A percentile compares a stretch with the other conserved stretches of the same genome.
Conservation (phyloP, 345 rosid species). For the Hibiscus syriacus region DNA sequence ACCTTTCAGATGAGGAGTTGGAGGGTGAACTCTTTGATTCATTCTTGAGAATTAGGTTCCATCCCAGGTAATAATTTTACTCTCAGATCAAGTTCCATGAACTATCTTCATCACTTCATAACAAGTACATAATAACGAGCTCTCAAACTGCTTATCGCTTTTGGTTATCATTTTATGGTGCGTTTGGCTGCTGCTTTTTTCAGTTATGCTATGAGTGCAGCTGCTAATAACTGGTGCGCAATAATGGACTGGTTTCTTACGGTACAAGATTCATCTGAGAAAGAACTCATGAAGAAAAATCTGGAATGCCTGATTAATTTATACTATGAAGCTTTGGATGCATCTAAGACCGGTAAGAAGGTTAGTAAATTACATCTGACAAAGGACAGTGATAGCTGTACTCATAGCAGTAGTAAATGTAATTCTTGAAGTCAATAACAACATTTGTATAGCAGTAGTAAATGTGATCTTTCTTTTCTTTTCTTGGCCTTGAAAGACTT, state of each 20-base stretch:
- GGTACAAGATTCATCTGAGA: slow-evolving; percentile 37
- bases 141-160: neutral
- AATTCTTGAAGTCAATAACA: neutral
- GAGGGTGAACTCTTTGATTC: slow-evolving; percentile 52
- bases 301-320: slow-evolving; percentile 36
- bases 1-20: slow-evolving; percentile 37
- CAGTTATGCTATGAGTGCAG: slow-evolving; percentile 48
- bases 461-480: no score
- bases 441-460: neutral
- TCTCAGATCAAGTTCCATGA: neutral
- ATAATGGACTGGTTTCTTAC: slow-evolving; percentile 66
- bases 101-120: neutral
- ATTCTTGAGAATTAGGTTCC: slow-evolving; percentile 50
- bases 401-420: neutral
- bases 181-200: slow-evolving; percentile 18
- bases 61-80: slow-evolving; percentile 39
- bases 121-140: neutral
- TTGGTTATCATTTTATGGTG: neutral
- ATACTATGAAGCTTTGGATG: slow-evolving; percentile 82
- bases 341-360: slow-evolving; percentile 45
- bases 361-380: slow-evolving; percentile 20
- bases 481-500: neutral
- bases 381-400: neutral
- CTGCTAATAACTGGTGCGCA: slow-evolving; percentile 68
- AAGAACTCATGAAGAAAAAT: slow-evolving; percentile 27